phyloP scores from a whole-genome alignment of 2,329 filamentous ascomycete genomes.

The Cyanodermella asteris region DNA sequence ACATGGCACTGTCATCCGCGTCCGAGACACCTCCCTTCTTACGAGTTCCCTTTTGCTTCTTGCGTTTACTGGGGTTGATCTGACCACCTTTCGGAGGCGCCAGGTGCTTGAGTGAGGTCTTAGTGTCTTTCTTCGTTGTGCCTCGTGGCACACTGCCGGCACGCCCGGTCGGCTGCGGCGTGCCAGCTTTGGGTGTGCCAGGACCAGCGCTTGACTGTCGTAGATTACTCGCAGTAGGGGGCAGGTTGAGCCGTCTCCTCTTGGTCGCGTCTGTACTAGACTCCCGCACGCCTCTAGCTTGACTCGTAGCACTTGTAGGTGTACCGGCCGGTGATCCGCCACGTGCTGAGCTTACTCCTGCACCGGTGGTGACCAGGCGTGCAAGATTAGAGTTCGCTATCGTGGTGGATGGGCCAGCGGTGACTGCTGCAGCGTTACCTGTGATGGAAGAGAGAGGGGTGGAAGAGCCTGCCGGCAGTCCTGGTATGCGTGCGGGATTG shows the following conservation, averaged over 20 bases:
- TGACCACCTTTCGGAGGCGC: conserved; percentile 21
- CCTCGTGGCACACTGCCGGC: conserved; percentile 32
- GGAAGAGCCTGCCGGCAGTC: conserved; percentile 24
- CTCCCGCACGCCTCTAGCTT: no score
- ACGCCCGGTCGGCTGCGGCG: conserved; percentile 20
- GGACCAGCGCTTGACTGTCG: conserved; percentile 40
- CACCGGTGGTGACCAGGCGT: conserved; percentile 16
- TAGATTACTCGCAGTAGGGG: conserved; percentile 30
- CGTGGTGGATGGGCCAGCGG: conserved; percentile 29
- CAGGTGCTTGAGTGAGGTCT: conserved; percentile 9
- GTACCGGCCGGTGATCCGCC: conserved; percentile 25
- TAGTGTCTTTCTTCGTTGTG: conserved; percentile 20
- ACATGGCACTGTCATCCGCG: conserved; percentile 31
- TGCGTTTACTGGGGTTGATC: conserved; percentile 18
- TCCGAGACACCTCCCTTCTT: conserved; percentile 20
- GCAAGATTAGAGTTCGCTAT: conserved; percentile 27
- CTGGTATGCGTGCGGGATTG: conserved; percentile 25
- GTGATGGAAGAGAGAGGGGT: conserved; percentile 32
- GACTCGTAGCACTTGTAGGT: no score
- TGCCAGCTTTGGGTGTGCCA: conserved; percentile 39
- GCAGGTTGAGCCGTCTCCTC: conserved; percentile 35
- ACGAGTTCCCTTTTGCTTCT: conserved; percentile 20
- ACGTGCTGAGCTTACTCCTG: conserved; percentile 9
- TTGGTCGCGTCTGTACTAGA: conserved; percentile 33
- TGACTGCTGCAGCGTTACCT: conserved; percentile 32